Base-by-base conservation (phyloP, 805 yeast genomes). In the Diddensiella transvaalensis region DNA sequence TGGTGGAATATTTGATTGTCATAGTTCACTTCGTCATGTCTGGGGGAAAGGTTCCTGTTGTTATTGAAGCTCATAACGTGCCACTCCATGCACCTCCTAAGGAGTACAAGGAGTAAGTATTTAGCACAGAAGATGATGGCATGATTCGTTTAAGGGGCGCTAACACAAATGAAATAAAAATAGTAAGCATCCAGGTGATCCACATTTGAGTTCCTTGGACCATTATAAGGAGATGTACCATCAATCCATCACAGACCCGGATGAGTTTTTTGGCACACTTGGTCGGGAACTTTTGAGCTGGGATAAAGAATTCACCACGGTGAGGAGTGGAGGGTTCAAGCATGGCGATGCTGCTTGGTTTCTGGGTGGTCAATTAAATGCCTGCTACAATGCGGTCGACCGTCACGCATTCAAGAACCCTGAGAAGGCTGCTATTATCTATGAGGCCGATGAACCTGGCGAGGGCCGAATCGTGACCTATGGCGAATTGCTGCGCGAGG, bases 341-440 rank as follows among this genome's bases (percentile, higher is more conserved):
- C 67, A 82, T 56, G 96, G 91, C 53, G 95, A 87, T 63, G 71
- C 81, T 44, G 87, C 96, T 32, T 91, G 98, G 97, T 91, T 93
- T 63, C 69, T 88, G 44, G 89, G 87, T 54, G 99, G 99, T 63
- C 82, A 86, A 72, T 76, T 91, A 64, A 91, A 93, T 64, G 98
- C 99, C 40, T 75, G 84, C 54, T 90, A 87, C 72, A 91, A 91
- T 71, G 84, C 93, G 67, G 96, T 91, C 55, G 99, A 91, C 68
- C 81, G 97, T 67, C 96, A 93, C 74, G 99, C 99, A 3, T 73
- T 86, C 57, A 78, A 77, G 57, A 83, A 80, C 63, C 98, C 99
- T 43, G 76, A 86, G 65, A 88, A 89, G 70, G 52, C 61, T 22
- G 75, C 75, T 47, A 59, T 70, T 57, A 83, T 93, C 59, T 91